Conservation (phyloP, 768 basidiomycete species). For the Suillus americanus region DNA sequence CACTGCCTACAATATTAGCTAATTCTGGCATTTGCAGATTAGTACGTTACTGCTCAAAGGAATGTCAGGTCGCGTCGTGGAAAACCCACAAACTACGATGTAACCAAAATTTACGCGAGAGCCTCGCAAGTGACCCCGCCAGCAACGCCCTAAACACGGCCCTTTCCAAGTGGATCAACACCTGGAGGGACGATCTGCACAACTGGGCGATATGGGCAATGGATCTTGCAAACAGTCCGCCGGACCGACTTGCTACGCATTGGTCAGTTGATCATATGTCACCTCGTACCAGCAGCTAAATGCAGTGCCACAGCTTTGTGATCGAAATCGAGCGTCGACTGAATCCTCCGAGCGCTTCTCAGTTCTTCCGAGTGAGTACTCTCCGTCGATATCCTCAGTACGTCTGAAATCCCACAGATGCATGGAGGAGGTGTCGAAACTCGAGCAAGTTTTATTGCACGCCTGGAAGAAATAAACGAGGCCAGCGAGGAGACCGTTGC, state of each 20-base stretch:
- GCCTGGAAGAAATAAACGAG: constrained; percentile 12
- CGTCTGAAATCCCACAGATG: constrained; percentile 18
- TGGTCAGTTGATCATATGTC: constrained; percentile 9
- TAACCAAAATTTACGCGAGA: constrained; percentile 12
- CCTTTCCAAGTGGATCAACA: constrained; percentile 27
- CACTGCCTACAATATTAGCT: neutral
- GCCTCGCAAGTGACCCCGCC: constrained; percentile 14
- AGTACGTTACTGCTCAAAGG: constrained; percentile 31
- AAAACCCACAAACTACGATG: constrained; percentile 26
- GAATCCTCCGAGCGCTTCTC: constrained; percentile 14
- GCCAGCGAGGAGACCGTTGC: constrained; percentile 20
- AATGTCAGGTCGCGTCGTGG: constrained; percentile 31
- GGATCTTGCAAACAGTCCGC: constrained; percentile 26
- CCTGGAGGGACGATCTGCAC: constrained; percentile 21
- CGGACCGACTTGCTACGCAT: constrained; percentile 26
- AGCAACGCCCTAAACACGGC: constrained; percentile 18
- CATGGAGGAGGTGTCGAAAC: constrained; percentile 22
- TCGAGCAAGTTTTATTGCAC: constrained; percentile 17
- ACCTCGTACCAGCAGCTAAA: constrained; percentile 1
- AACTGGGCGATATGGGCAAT: constrained; percentile 21
- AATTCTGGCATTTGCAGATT: constrained; percentile 12
- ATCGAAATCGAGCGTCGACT: constrained; percentile 21
- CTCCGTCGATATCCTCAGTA: neutral
- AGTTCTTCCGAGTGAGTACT: constrained; percentile 21
- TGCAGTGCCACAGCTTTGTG: constrained; percentile 15